Evolutionary conservation across 257 asterid genomes (phyloP).

Genomic region (Przewalskia tangutica): DNA sequence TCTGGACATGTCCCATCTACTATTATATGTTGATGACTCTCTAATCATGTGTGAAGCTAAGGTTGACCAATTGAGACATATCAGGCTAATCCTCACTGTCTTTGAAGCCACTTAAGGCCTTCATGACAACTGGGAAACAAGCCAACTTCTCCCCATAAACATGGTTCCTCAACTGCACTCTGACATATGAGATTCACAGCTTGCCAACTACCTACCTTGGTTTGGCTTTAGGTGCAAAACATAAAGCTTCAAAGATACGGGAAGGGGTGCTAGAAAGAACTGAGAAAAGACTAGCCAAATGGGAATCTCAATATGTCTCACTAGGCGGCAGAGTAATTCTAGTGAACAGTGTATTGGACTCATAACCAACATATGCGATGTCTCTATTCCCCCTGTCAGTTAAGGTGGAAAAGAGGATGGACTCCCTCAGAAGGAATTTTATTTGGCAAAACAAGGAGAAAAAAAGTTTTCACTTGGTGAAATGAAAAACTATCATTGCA

Average conservation of each 20-base stretch:
- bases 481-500: background rate
- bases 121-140: background rate
- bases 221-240: background rate
- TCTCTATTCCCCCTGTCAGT: background rate
- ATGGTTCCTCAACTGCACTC: background rate
- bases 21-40: background rate
- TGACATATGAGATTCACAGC: background rate
- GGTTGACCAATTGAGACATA: background rate
- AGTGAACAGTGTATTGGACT: background rate
- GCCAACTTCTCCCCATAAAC: background rate
- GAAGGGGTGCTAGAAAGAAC: background rate
- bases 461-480: background rate
- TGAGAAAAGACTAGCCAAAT: background rate
- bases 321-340: background rate
- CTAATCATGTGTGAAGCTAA: background rate
- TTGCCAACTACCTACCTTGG: background rate
- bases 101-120: background rate
- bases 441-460: background rate
- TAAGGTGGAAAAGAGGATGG: background rate
- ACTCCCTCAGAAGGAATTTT: background rate
- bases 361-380: background rate
- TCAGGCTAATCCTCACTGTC: background rate
- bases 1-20: background rate
- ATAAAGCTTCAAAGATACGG: background rate
- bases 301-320: background rate